Evolutionary conservation across 352 stramenopile species (phyloP), one percentile per base, ranked within the genome.

Genomic region (Phytophthora parvispora): DNA sequence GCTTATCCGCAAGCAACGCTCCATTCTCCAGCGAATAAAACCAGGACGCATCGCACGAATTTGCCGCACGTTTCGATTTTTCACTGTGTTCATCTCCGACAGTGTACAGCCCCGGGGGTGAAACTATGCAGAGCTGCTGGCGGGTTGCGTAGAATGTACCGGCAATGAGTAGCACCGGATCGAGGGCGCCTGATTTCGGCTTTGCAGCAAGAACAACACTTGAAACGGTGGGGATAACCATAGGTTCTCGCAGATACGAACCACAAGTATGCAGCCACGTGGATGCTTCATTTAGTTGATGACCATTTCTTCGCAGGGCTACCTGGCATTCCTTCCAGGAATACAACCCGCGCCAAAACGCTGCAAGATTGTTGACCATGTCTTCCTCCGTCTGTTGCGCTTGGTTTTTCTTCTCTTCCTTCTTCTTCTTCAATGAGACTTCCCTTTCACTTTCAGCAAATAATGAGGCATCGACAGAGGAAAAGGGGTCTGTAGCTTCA

Each of bases 81-180:
- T 87, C 82, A 28, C 65, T 80, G 27, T 86, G 72, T 53, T 52
- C 70, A 18, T 81, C 75, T 7, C 64, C 64, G 20, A 79, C 58
- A 25, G 60, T 67, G 28, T 86, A 93, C 54, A 94, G 43, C 1
- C 84, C 85, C 25, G 81, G 83, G n/a, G 86, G 86, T 13, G 84
- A 81, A 51, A 93, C 70, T 29, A 93, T 78, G 34, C 86, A 92
- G 20, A 94, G 60, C 27, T 93, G 78, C 6, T 66, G 73, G 9
- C 71, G 74, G n/a, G 78, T 84, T 16, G 77, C 75, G 54, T 90
- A 94, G 43, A 93, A 93, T 43, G 86, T 90, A 13, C 84, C 86
- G 5, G 84, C 86, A 25, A 94, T 83, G 6, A 94, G 75, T 28
- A 94, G 42, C 47, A 93, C 83, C n/a, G 86, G 86, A 66, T 94